Percentiles rank a stretch among this genome's conserved stretches.
Evolutionary conservation across 495 filamentous ascomycete genomes (phyloP).

Genomic region (Penicillium alfredii): DNA sequence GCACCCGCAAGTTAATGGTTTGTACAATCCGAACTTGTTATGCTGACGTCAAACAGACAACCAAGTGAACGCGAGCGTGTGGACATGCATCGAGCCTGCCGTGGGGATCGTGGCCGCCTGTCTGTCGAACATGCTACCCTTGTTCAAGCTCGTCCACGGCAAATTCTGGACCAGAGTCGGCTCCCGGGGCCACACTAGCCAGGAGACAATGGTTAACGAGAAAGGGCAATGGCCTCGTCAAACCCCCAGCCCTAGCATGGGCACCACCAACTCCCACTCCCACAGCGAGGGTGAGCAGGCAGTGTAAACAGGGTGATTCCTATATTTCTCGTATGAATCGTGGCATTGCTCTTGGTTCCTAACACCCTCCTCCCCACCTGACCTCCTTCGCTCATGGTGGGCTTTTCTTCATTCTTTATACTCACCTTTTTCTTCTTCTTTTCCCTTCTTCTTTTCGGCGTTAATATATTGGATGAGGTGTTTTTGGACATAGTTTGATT

Average conservation of each 20-base stretch:
- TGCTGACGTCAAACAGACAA: constrained; percentile 14
- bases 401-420: too few relatives aligned
- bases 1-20: background rate
- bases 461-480: too few relatives aligned
- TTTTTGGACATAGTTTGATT: too few relatives aligned
- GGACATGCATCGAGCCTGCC: constrained; percentile 34
- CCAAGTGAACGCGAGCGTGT: constrained; percentile 28
- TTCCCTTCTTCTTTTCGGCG: too few relatives aligned
- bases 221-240: constrained; percentile 10
- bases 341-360: too few relatives aligned
- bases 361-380: too few relatives aligned
- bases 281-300: too few relatives aligned
- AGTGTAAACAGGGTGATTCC: background rate
- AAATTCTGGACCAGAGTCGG: constrained; percentile 15
- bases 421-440: too few relatives aligned
- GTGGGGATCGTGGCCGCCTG: constrained; percentile 32
- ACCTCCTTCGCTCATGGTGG: too few relatives aligned
- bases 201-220: constrained; percentile 12
- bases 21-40: background rate
- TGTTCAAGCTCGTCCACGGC: constrained; percentile 22
- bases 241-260: constrained; percentile 8
- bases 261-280: background rate
- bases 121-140: constrained; percentile 29
- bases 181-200: constrained; percentile 5
- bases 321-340: background rate